Base-by-base conservation (phyloP, 106 monocot species). In the Dendrobium chrysotoxum region DNA sequence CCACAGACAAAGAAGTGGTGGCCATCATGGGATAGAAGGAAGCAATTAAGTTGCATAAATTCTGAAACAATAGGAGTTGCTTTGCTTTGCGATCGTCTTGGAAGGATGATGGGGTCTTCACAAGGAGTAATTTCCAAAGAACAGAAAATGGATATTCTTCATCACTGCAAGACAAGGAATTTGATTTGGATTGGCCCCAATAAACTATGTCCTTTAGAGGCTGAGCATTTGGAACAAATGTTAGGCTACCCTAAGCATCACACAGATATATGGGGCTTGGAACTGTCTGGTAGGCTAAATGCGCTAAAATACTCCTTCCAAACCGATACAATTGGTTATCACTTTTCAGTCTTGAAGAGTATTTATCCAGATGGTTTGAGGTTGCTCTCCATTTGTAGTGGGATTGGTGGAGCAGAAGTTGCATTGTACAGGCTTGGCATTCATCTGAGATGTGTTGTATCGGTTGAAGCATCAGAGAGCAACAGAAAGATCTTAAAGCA, bases 1-100 rank as follows among this genome's bases (percentile, higher is more conserved):
- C 96, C 92, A 28, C 86, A 86, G 45, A 90, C 90, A 25, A 88
- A 83, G 39, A 88, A 79, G 81, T 96, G 90, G 87, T 94, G 93
- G 93, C 94, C 96, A 5, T 92, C 93, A 28, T 96, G 96, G 96
- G 96, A 96, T 80, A 90, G 88, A 10, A 85, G 96, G 76, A 97
- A 90, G 53, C 88, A 97, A 76, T 31, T 97, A 18, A 85, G 84
- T 78, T 87, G 83, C 74, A 81, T 92, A 44, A 86, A 77, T 55
- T 77, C 75, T 30, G 94, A 92, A 10, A 82, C 77, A 11, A 55
- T 61, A 11, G 88, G 85, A 54, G 83, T 86, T 46, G n/a, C 54
- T 41, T 81, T 79, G 35, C 12, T 89, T 7, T 94, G 94, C 42
- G 85, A 92, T 11, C 80, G 89, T 31, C 79, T 92, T 17, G 89